Conservation (phyloP, 495 filamentous ascomycete species). For the Annulohypoxylon nitens region DNA sequence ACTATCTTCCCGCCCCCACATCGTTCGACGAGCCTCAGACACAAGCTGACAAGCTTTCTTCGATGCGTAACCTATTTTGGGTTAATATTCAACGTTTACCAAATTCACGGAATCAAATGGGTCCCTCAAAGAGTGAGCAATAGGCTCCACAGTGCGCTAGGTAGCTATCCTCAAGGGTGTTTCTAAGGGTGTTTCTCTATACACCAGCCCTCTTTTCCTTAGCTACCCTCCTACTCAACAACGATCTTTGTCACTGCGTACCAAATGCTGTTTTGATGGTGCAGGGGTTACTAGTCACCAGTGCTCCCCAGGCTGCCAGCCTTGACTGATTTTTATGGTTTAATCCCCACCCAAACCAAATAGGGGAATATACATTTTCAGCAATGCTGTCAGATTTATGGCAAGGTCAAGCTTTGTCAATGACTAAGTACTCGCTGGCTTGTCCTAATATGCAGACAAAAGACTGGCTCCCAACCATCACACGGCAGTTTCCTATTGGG, state of each 20-base stretch:
- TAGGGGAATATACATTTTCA: conserved; percentile 1
- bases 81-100: background rate
- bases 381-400: conserved; percentile 15
- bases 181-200: background rate
- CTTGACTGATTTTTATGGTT: conserved; percentile 26
- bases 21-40: conserved; percentile 19
- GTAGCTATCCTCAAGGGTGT: background rate
- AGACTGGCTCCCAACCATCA: background rate
- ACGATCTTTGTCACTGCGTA: conserved; percentile 16
- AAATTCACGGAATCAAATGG: conserved; percentile 21
- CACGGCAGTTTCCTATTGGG: conserved; percentile 33
- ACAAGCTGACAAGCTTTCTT: background rate
- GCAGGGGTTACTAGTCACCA: conserved; percentile 5
- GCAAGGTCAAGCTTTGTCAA: background rate
- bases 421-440: conserved; percentile 13
- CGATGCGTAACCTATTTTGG: background rate
- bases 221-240: background rate
- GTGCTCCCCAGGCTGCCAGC: background rate
- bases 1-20: conserved; percentile 21
- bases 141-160: conserved; percentile 16
- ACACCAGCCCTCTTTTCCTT: background rate
- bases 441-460: conserved; percentile 18
- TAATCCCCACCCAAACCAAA: conserved; percentile 8
- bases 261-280: conserved; percentile 9
- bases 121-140: background rate